A percentile compares a stretch with the other conserved stretches of the same genome.
These are phyloP conservation scores for Ogataea chonburiensis DNA, from an alignment of 805 yeast genomes.

Conservation along the genomic window DNA sequence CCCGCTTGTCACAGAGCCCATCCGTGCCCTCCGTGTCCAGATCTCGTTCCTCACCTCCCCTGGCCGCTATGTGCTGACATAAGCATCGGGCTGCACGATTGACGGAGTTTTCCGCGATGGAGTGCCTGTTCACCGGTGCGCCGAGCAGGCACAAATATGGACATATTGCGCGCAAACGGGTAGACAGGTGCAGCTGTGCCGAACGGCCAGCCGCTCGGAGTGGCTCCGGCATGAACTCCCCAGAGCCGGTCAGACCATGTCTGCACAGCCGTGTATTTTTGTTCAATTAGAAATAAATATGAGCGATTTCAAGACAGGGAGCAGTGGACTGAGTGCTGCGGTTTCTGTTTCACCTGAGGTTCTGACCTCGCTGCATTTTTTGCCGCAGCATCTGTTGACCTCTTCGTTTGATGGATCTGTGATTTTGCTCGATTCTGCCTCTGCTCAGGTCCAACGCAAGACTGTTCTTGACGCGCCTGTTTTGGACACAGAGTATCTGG, in stretches of 20 bases:
- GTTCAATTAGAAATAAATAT: too few species aligned
- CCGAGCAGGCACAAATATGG: too few species aligned
- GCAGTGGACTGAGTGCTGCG: too few species aligned
- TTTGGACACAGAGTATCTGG: slow-evolving; percentile 13
- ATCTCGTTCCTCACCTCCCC: too few species aligned
- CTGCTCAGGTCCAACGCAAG: slow-evolving; percentile 1
- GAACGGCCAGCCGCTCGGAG: slow-evolving; percentile 2
- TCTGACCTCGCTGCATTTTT: slow-evolving; percentile 8
- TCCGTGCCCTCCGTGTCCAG: too few species aligned
- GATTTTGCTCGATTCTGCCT: slow-evolving; percentile 11
- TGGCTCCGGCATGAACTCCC: too few species aligned
- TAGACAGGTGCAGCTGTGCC: not conserved
- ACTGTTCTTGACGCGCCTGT: slow-evolving; percentile 14
- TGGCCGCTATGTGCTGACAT: slow-evolving; percentile 1
- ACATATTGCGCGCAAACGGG: too few species aligned
- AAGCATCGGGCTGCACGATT: slow-evolving; percentile 2
- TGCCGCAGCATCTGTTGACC: slow-evolving; percentile 2
- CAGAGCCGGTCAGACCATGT: too few species aligned
- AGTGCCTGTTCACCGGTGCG: not conserved
- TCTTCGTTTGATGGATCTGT: slow-evolving; percentile 21
- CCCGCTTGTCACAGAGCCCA: too few species aligned
- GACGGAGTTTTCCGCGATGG: slow-evolving; percentile 8
- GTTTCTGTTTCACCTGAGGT: slow-evolving; percentile 5
- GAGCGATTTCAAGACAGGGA: too few species aligned
- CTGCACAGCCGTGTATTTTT: too few species aligned